Percentiles rank a stretch among this genome's conserved stretches.
phyloP scores from a whole-genome alignment of 306 rosid genomes.

The Abrus precatorius region DNA sequence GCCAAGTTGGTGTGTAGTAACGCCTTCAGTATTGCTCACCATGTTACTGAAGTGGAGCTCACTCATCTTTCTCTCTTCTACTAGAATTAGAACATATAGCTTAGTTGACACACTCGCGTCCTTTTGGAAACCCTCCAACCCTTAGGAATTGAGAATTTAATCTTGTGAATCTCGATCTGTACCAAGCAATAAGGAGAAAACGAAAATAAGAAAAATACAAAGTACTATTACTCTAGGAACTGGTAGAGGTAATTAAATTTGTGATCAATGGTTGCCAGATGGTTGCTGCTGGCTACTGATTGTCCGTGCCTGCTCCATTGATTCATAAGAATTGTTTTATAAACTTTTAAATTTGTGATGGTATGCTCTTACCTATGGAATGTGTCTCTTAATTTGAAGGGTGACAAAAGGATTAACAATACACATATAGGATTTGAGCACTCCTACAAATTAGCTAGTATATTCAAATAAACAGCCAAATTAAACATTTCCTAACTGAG shows the following conservation, averaged over 20 bases:
- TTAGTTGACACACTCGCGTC: neutral
- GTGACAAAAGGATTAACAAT: neutral
- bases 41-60: too few relatives aligned
- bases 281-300: conserved; percentile 39
- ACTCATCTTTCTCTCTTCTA: neutral
- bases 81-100: neutral
- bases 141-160: neutral
- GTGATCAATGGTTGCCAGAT: conserved; percentile 48
- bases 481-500: conserved; percentile 31
- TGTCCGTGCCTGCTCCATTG: conserved; percentile 23
- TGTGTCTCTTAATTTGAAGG: neutral
- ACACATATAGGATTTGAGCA: neutral
- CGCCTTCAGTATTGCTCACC: neutral
- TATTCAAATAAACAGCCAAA: conserved; percentile 6
- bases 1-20: neutral
- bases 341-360: neutral
- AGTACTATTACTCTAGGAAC: neutral
- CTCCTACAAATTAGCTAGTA: neutral
- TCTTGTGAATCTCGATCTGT: conserved; percentile 21
- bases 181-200: conserved; percentile 4
- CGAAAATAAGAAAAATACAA: neutral
- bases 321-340: neutral
- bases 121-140: conserved; percentile 11
- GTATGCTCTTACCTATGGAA: neutral
- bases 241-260: conserved; percentile 38